These are phyloP conservation scores for Rubia peregrina DNA, from an alignment of 305 asterid species.

Conservation along the genomic window DNA sequence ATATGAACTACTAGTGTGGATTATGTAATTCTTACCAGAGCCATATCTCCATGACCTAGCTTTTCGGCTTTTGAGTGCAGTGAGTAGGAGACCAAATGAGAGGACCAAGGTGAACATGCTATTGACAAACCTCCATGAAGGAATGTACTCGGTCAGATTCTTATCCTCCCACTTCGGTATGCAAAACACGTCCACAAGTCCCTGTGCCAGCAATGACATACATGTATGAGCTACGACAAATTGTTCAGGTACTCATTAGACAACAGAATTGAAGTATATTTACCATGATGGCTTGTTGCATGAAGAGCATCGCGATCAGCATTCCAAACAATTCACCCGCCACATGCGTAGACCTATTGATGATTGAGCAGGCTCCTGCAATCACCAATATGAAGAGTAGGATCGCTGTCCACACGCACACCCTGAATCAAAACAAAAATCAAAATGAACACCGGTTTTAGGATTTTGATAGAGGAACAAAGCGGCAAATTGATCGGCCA, in stretches of 20 bases:
- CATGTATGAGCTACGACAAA: background rate
- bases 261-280: constrained; percentile 52
- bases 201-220: constrained; percentile 28
- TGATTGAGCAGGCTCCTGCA: constrained; percentile 89
- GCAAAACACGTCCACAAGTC: constrained; percentile 84
- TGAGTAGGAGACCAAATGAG: constrained; percentile 62
- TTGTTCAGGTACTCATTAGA: constrained; percentile 15
- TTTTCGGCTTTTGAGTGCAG: constrained; percentile 70
- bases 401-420: constrained; percentile 92
- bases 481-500: constrained; percentile 51
- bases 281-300: constrained; percentile 93
- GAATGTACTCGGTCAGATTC: constrained; percentile 34
- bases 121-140: constrained; percentile 88
- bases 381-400: constrained; percentile 65
- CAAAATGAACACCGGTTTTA: constrained; percentile 67
- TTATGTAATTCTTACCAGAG: constrained; percentile 37
- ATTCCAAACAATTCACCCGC: constrained; percentile 92
- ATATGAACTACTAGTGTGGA: background rate
- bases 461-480: constrained; percentile 65
- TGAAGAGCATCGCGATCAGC: constrained; percentile 94
- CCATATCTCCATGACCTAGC: constrained; percentile 93
- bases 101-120: constrained; percentile 85
- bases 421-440: constrained; percentile 42
- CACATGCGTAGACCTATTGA: constrained; percentile 84
- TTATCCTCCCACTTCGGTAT: constrained; percentile 56